These are phyloP conservation scores for Plenodomus lindquistii DNA, from an alignment of 2,329 filamentous ascomycete species.

Conservation along the genomic window DNA sequence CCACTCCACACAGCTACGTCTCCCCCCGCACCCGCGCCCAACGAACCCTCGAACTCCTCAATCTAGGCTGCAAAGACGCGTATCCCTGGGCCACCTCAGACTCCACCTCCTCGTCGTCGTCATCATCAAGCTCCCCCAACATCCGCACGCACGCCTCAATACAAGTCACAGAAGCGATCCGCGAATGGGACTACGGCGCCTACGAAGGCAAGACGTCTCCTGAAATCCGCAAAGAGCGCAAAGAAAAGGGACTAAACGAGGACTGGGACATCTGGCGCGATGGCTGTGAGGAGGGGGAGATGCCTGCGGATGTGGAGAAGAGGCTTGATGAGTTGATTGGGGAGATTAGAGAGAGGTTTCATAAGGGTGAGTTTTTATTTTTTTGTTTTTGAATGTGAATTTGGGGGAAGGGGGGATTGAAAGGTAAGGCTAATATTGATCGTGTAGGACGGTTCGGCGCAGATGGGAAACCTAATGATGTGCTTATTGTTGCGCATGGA, in stretches of 20 bases:
- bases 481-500: constrained; percentile 84
- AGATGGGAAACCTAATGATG: constrained; percentile 63
- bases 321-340: constrained; percentile 76
- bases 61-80: constrained; percentile 68
- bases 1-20: constrained; percentile 64
- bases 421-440: neutral
- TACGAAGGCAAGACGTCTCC: constrained; percentile 62
- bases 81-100: constrained; percentile 68
- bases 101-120: neutral
- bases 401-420: neutral
- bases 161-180: constrained; percentile 55
- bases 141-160: constrained; percentile 49
- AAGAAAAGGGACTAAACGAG: constrained; percentile 56
- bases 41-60: constrained; percentile 85
- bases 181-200: constrained; percentile 66
- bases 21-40: constrained; percentile 85
- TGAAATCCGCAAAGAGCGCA: constrained; percentile 55
- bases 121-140: constrained; percentile 9
- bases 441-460: constrained; percentile 55
- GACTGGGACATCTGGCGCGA: constrained; percentile 86
- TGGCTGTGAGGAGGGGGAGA: constrained; percentile 83
- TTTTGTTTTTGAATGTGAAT: neutral
- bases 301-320: constrained; percentile 69
- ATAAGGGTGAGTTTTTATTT: constrained; percentile 46
- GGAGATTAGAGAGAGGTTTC: constrained; percentile 65